phyloP scores from a whole-genome alignment of 1,139 yeast species.

The Pichia sp. region DNA sequence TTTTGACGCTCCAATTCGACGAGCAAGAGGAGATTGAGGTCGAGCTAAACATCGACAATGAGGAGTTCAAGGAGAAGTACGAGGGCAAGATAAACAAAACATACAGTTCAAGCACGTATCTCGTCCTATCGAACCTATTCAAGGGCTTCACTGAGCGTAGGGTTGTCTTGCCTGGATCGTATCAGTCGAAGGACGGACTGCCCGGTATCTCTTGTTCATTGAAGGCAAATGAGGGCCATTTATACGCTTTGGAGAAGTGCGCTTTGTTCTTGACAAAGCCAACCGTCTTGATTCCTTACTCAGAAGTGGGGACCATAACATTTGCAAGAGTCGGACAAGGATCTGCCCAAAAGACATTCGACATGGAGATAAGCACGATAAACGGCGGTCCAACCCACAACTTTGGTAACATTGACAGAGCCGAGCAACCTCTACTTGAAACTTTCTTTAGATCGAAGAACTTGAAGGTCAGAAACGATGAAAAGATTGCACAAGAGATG shows the following conservation, averaged over 20 bases:
- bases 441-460: constrained; percentile 73
- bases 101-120: constrained; percentile 80
- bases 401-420: constrained; percentile 86
- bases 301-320: constrained; percentile 71
- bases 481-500: constrained; percentile 78
- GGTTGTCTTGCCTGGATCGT: constrained; percentile 82
- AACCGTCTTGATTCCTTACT: constrained; percentile 82
- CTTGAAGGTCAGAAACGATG: constrained; percentile 80
- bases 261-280: constrained; percentile 92
- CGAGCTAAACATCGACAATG: constrained; percentile 80
- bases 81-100: constrained; percentile 70
- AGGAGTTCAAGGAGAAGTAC: constrained; percentile 72
- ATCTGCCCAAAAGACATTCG: constrained; percentile 85
- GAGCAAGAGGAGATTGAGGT: constrained; percentile 90
- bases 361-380: constrained; percentile 71
- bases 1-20: constrained; percentile 81
- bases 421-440: constrained; percentile 81
- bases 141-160: constrained; percentile 87
- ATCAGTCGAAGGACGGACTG: constrained; percentile 65
- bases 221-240: constrained; percentile 92
- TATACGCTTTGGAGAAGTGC: constrained; percentile 87
- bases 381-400: constrained; percentile 68
- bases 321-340: constrained; percentile 89
- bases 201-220: constrained; percentile 89
- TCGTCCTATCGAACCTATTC: constrained; percentile 84